phyloP scores from a whole-genome alignment of 139 green algal genomes.

The Ettlia oleoabundans region DNA sequence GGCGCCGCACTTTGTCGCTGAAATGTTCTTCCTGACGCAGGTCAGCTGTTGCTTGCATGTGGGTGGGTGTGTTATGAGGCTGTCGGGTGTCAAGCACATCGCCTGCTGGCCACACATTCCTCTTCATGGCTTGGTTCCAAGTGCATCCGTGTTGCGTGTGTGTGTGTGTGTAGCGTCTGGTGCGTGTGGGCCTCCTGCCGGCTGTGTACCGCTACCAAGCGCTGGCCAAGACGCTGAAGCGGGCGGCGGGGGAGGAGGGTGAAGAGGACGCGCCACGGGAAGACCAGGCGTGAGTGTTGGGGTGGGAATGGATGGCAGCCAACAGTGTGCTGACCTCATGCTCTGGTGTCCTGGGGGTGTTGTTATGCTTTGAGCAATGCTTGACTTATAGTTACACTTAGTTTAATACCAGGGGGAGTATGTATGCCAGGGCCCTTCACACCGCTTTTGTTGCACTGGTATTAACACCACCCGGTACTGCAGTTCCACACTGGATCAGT shows the following conservation, averaged over 20 bases:
- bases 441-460: too few relatives aligned
- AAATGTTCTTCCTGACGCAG: slow-evolving; percentile 75
- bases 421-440: too few relatives aligned
- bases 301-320: too few relatives aligned
- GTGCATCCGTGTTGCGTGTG: too few relatives aligned
- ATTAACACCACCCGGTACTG: not conserved
- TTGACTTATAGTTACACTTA: not conserved
- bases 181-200: slow-evolving; percentile 65
- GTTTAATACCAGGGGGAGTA: too few relatives aligned
- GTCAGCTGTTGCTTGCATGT: not conserved
- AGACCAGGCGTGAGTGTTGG: not conserved
- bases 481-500: slow-evolving; percentile 42
- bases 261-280: slow-evolving; percentile 15
- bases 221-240: slow-evolving; percentile 31
- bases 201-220: slow-evolving; percentile 42
- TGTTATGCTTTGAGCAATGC: not conserved
- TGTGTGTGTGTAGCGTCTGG: slow-evolving; percentile 55
- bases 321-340: too few relatives aligned
- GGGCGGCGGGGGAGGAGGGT: not conserved
- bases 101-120: not conserved
- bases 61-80: too few relatives aligned
- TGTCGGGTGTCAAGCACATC: too few relatives aligned
- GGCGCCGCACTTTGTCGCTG: slow-evolving; percentile 70
- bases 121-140: too few relatives aligned
- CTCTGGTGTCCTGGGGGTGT: not conserved